Base-by-base conservation (phyloP, 257 asterid species). In the Parsonsia alboflavescens region DNA sequence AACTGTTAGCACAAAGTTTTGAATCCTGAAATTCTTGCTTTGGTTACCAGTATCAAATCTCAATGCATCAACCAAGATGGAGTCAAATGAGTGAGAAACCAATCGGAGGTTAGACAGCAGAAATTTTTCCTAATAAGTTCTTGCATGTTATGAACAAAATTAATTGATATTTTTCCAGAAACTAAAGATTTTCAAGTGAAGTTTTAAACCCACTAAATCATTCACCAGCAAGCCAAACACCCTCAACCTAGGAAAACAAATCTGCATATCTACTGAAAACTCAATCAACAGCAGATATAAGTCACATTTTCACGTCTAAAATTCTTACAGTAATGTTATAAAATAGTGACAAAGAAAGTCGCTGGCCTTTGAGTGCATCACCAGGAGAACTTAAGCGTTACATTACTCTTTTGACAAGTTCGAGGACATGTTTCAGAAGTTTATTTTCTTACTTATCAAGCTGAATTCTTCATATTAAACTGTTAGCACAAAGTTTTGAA, bases 341-440 rank as follows among this genome's bases (percentile, higher is more conserved):
- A 84, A 93, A 93, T 53, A 88, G 85, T 67, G 98, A 90, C 85
- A 93, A 81, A 10, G 96, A 89, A 79, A 93, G 91, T 72, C 96
- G 83, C 82, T 93, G 98, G 85, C 97, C 89, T 88, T 84, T 91
- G 83, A 93, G 89, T 70, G 97, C 89, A 88, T 93, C 97, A 78
- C 96, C 98, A 69, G 83, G 83, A 76, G 21, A 26, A 57, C 63
- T 57, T 58, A 16, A 63, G 68, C 10, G 16, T 5, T 24, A 33
- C 11, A 6, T 15, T 63, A 7, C 46, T 15, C 65, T 10, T 59
- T 59, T 26, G 41, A 7, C 0, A 64, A 64, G 69, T 64, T 64
- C 6, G 24, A 36, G 17, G 7, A 64, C 11, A 16, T 17, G 8
- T 7, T 39, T 17, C 50, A 63, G 13, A 33, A 64, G 7, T 63